phyloP scores from a whole-genome alignment of 371 early-diverging fungal species.

The Mortierella sp. region DNA sequence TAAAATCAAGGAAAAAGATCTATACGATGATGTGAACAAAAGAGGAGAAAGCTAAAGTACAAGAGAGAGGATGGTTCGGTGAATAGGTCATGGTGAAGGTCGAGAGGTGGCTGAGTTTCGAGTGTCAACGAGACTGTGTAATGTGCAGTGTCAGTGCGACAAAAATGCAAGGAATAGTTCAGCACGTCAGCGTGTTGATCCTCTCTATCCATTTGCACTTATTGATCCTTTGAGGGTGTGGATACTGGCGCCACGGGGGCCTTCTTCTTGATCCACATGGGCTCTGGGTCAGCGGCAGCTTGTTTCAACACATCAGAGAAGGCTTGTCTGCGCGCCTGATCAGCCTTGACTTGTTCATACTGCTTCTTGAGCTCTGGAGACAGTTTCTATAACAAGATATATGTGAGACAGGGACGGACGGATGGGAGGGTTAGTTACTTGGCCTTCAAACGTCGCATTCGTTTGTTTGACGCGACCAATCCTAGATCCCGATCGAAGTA shows the following conservation, averaged over 20 bases:
- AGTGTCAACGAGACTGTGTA: too few relatives aligned
- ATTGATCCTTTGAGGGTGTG: constrained; percentile 8
- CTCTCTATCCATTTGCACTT: not conserved
- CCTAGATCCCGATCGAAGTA: not conserved
- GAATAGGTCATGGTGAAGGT: not conserved
- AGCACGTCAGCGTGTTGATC: too few relatives aligned
- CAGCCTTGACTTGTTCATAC: constrained; percentile 46
- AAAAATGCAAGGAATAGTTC: too few relatives aligned
- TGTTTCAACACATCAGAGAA: constrained; percentile 44
- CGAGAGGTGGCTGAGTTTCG: not conserved
- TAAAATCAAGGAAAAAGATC: not conserved
- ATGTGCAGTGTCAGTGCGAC: too few relatives aligned
- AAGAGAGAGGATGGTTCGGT: too few relatives aligned
- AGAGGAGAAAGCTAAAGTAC: too few relatives aligned
- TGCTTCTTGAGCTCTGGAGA: constrained; percentile 54
- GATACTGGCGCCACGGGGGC: constrained; percentile 12
- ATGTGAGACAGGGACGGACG: not conserved
- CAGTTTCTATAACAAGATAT: constrained; percentile 25
- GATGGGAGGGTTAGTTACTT: too few relatives aligned
- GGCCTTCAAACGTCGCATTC: too few relatives aligned
- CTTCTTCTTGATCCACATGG: constrained; percentile 56
- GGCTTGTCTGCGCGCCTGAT: constrained; percentile 47
- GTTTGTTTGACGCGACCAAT: not conserved
- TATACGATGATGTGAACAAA: too few relatives aligned
- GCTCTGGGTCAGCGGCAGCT: constrained; percentile 52